Percentiles rank a stretch among this genome's conserved stretches.
Evolutionary conservation across 192 early-diverging fungal genomes (phyloP).

Genomic region (Funneliformis mosseae): DNA sequence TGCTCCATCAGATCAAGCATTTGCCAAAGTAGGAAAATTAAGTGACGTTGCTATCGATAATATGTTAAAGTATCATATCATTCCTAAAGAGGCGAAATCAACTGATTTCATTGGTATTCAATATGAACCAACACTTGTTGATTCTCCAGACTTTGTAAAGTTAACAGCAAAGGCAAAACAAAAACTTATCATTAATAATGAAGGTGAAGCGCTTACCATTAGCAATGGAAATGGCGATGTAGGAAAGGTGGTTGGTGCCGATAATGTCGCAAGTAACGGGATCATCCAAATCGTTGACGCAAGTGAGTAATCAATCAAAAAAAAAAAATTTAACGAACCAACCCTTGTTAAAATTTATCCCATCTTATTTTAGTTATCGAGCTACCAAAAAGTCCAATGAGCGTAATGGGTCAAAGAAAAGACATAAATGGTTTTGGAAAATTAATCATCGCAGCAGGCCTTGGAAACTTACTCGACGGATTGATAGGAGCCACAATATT

Average conservation of each 20-base stretch:
- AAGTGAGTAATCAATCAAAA: neutral
- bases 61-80: neutral
- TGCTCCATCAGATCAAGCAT: neutral
- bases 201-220: neutral
- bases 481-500: neutral
- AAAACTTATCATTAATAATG: neutral
- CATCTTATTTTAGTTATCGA: neutral
- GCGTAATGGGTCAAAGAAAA: neutral
- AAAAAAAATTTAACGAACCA: neutral
- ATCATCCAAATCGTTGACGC: neutral
- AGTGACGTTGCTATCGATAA: neutral
- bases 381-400: neutral
- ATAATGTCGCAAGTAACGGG: neutral
- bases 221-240: neutral
- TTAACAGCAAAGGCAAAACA: neutral
- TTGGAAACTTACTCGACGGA: neutral
- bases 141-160: neutral
- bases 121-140: neutral
- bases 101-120: neutral
- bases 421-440: neutral
- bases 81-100: neutral
- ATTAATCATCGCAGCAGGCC: neutral
- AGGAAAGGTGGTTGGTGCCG: neutral
- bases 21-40: neutral
- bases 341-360: neutral